phyloP scores from a whole-genome alignment of 2,329 filamentous ascomycete genomes.

The Sporothrix globosa region DNA sequence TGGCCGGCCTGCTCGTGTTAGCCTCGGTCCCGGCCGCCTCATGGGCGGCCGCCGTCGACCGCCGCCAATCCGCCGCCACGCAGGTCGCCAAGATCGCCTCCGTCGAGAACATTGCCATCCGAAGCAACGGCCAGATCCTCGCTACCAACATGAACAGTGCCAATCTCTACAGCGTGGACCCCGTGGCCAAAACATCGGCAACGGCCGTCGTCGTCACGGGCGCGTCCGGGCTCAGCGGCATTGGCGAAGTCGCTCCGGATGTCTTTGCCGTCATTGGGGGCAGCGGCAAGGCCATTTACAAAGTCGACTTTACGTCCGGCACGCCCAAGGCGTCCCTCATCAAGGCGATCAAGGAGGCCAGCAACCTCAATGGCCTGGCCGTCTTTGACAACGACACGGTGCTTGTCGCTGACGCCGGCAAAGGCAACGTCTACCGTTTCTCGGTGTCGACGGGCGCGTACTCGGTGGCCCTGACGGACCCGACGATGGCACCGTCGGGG shows the following conservation, averaged over 20 bases:
- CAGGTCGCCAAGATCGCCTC: slow-evolving; percentile 41
- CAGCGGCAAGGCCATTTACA: slow-evolving; percentile 41
- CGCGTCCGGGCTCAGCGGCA: slow-evolving; percentile 40
- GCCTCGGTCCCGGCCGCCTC: not conserved
- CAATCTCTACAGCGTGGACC: slow-evolving; percentile 41
- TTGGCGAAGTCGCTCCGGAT: slow-evolving; percentile 42
- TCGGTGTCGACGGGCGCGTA: slow-evolving; percentile 40
- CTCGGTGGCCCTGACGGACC: slow-evolving; percentile 38
- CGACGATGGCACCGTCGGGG: slow-evolving; percentile 42
- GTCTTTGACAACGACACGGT: slow-evolving; percentile 42
- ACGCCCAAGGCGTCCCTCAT: slow-evolving; percentile 39
- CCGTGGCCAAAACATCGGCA: slow-evolving; percentile 38
- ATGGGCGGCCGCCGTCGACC: slow-evolving; percentile 29
- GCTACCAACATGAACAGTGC: slow-evolving; percentile 45
- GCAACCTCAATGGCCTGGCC: slow-evolving; percentile 43
- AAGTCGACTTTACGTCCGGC: slow-evolving; percentile 40
- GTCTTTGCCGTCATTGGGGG: slow-evolving; percentile 43
- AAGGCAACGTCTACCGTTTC: slow-evolving; percentile 41
- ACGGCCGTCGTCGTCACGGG: slow-evolving; percentile 41
- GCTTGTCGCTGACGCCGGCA: slow-evolving; percentile 42
- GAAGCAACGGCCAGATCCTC: slow-evolving; percentile 42
- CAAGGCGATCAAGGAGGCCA: slow-evolving; percentile 41
- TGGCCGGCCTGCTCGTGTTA: slow-evolving; percentile 21
- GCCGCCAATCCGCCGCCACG: slow-evolving; percentile 38
- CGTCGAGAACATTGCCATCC: slow-evolving; percentile 43